A percentile compares a stretch with the other conserved stretches of the same genome.
Conservation (phyloP, 805 yeast genomes). For the Zygotorulaspora sp. region DNA sequence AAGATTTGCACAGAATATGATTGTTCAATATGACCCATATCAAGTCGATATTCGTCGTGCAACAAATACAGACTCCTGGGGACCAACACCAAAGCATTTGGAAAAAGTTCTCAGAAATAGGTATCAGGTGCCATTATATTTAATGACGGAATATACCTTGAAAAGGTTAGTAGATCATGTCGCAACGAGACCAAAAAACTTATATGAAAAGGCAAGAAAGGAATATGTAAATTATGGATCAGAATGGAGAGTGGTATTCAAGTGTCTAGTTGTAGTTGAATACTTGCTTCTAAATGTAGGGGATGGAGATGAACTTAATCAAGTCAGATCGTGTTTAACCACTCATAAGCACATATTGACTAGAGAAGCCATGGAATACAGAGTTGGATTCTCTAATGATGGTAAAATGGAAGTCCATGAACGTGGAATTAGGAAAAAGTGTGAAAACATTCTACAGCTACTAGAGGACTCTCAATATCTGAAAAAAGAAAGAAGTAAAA, state of each 20-base stretch:
- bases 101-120: slow-evolving; percentile 33
- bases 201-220: slow-evolving; percentile 38
- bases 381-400: slow-evolving; percentile 33
- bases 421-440: slow-evolving; percentile 35
- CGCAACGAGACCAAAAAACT: slow-evolving; percentile 35
- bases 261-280: slow-evolving; percentile 37
- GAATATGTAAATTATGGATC: slow-evolving; percentile 39
- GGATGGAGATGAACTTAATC: slow-evolving; percentile 33
- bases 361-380: slow-evolving; percentile 30
- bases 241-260: slow-evolving; percentile 40
- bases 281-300: slow-evolving; percentile 33
- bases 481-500: slow-evolving; percentile 30
- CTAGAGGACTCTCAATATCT: slow-evolving; percentile 31
- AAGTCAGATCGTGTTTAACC: slow-evolving; percentile 29
- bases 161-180: slow-evolving; percentile 37
- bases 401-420: slow-evolving; percentile 39
- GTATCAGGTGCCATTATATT: slow-evolving; percentile 31
- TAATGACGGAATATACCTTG: slow-evolving; percentile 35
- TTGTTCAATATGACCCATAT: slow-evolving; percentile 37
- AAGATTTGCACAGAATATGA: slow-evolving; percentile 38
- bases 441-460: slow-evolving; percentile 30
- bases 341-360: slow-evolving; percentile 34
- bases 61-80: slow-evolving; percentile 51
- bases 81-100: slow-evolving; percentile 45
- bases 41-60: slow-evolving; percentile 41